Percentiles rank a stretch among this genome's conserved stretches.
Conservation (phyloP, 306 rosid genomes). For the Fagus sylvatica region DNA sequence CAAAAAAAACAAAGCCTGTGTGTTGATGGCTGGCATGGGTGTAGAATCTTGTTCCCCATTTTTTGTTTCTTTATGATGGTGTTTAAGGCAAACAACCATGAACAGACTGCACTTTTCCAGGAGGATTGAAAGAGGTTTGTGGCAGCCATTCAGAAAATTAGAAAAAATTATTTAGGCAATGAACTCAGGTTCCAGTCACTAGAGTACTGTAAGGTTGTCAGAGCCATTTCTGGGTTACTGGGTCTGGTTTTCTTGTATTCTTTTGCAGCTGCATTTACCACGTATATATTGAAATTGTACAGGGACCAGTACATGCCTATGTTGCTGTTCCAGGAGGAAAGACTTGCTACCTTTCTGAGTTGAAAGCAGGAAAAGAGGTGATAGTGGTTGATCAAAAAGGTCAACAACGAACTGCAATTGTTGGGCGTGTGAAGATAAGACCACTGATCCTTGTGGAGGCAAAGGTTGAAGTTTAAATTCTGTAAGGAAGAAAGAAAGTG, state of each 20-base stretch:
- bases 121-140: not conserved
- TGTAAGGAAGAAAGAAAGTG: not conserved
- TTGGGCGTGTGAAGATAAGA: slow-evolving; percentile 87
- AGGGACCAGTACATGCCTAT: slow-evolving; percentile 90
- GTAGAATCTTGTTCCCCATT: not conserved
- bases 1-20: no score
- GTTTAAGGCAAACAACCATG: not conserved
- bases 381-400: slow-evolving; percentile 79
- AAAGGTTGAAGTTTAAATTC: slow-evolving; percentile 52
- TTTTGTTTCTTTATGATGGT: not conserved
- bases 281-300: slow-evolving; percentile 15
- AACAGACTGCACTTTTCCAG: not conserved
- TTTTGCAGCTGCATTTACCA: not conserved
- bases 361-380: slow-evolving; percentile 82
- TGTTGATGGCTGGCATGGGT: slow-evolving; percentile 11
- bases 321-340: slow-evolving; percentile 83
- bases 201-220: not conserved
- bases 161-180: not conserved
- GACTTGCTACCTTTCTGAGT: slow-evolving; percentile 84
- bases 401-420: slow-evolving; percentile 65
- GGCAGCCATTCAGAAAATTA: not conserved
- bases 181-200: not conserved
- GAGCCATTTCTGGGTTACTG: not conserved
- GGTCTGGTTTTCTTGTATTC: not conserved
- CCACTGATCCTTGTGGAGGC: slow-evolving; percentile 86